Evolutionary conservation across 2,329 filamentous ascomycete genomes (phyloP).

Genomic region (Lasiodiplodia sp.): DNA sequence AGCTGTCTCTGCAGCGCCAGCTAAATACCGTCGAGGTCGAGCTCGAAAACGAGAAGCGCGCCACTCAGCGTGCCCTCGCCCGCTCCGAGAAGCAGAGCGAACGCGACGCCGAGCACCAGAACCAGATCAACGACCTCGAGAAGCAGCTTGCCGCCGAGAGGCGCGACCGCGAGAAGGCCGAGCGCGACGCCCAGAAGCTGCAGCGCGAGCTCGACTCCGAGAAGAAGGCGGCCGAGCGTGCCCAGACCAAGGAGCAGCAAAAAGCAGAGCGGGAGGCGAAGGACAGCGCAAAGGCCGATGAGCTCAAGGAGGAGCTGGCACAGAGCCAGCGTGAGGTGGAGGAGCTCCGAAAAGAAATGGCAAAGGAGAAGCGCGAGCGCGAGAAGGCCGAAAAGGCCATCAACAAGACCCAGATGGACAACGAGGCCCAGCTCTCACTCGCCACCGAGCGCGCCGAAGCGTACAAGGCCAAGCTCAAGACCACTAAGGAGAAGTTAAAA

Average conservation of each 20-base stretch:
- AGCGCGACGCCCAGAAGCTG: conserved; percentile 45
- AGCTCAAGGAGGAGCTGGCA: conserved; percentile 32
- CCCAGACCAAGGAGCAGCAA: conserved; percentile 45
- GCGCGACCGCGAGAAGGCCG: conserved; percentile 53
- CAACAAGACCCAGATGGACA: conserved; percentile 66
- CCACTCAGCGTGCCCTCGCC: conserved; percentile 64
- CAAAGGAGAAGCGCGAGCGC: conserved; percentile 55
- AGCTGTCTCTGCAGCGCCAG: conserved; percentile 79
- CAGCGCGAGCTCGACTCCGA: conserved; percentile 44
- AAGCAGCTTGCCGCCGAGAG: conserved; percentile 56
- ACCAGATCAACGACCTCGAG: conserved; percentile 53
- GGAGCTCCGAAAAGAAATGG: conserved; percentile 38
- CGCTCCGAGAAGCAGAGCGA: conserved; percentile 59
- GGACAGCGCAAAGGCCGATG: conserved; percentile 25
- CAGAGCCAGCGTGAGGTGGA: conserved; percentile 36
- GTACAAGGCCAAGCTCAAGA: conserved; percentile 72
- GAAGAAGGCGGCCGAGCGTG: conserved; percentile 40
- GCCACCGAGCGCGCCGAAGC: conserved; percentile 75
- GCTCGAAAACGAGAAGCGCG: conserved; percentile 81
- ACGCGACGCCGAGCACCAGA: conserved; percentile 56
- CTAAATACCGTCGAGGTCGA: conserved; percentile 79
- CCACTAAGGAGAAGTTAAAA: conserved; percentile 76
- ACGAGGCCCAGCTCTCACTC: conserved; percentile 67
- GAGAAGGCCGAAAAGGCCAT: conserved; percentile 60
- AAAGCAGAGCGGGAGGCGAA: conserved; percentile 34